These are phyloP conservation scores for Leersia perrieri DNA, from an alignment of 176 grass and related monocot species.

Conservation along the genomic window DNA sequence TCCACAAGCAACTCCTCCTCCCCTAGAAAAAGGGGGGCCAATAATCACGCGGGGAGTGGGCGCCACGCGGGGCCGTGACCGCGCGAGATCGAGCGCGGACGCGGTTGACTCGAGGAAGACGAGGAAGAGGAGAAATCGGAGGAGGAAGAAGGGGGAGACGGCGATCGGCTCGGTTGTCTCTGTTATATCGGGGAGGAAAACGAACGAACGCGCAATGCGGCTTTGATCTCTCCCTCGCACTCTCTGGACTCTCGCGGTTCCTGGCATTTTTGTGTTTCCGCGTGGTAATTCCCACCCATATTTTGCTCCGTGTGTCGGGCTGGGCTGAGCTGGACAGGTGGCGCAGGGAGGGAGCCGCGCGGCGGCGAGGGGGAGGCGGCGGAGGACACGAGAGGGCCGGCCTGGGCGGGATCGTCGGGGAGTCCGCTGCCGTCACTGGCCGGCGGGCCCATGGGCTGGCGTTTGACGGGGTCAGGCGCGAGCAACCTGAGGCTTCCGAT, in stretches of 20 bases:
- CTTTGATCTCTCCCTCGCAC: background rate
- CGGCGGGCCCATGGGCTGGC: background rate
- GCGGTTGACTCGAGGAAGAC: background rate
- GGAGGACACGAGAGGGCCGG: conserved; percentile 61
- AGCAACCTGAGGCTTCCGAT: no score
- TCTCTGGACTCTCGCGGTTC: no score
- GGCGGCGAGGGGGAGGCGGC: background rate
- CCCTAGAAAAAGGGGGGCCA: background rate
- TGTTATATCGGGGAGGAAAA: conserved; percentile 14
- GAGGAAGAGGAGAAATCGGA: background rate
- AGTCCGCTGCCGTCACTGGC: background rate
- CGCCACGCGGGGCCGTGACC: conserved; percentile 9
- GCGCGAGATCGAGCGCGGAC: background rate
- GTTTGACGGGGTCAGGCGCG: conserved; percentile 37
- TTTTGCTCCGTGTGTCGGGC: no score
- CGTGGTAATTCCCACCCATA: background rate
- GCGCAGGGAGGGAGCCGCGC: background rate
- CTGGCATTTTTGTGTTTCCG: background rate
- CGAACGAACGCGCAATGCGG: conserved; percentile 6
- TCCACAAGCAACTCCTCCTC: background rate
- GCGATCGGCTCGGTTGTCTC: background rate
- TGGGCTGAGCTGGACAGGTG: conserved; percentile 22
- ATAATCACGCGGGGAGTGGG: conserved; percentile 9
- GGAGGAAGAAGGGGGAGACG: no score
- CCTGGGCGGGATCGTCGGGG: background rate